Percentiles rank a stretch among this genome's conserved stretches.
Conservation (phyloP, 2,329 filamentous ascomycete genomes). For the Mariannaea sp. region DNA sequence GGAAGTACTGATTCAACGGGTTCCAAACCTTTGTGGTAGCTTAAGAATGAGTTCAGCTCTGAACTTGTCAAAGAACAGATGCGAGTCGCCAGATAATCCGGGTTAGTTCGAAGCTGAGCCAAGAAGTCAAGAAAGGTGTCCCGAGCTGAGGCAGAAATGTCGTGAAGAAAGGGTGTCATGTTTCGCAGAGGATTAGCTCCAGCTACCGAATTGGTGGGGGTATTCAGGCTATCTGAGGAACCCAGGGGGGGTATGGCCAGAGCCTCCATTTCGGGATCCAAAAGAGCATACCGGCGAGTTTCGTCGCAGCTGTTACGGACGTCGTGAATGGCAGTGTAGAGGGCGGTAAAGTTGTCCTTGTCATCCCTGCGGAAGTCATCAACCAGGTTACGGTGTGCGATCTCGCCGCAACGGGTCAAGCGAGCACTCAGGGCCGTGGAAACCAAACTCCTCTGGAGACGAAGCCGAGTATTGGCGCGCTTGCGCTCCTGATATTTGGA, state of each 20-base stretch:
- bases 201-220: conserved; percentile 49
- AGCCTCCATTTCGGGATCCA: conserved; percentile 74
- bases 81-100: conserved; percentile 83
- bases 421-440: conserved; percentile 76
- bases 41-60: conserved; percentile 78
- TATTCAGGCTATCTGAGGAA: conserved; percentile 57
- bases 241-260: conserved; percentile 48
- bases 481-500: conserved; percentile 84
- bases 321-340: conserved; percentile 80
- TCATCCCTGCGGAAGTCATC: conserved; percentile 80
- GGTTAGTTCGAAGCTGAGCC: conserved; percentile 80
- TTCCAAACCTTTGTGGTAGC: conserved; percentile 78
- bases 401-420: conserved; percentile 74
- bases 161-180: conserved; percentile 65
- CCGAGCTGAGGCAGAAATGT: conserved; percentile 75
- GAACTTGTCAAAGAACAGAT: conserved; percentile 74
- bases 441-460: conserved; percentile 74
- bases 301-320: conserved; percentile 78
- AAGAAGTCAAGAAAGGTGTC: conserved; percentile 80
- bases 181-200: conserved; percentile 46
- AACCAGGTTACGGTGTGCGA: conserved; percentile 75
- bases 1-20: conserved; percentile 82
- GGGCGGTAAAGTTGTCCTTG: conserved; percentile 73
- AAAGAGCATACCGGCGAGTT: conserved; percentile 69
- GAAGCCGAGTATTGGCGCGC: conserved; percentile 72